These are phyloP conservation scores for Rhexocercosporidium sp. DNA, from an alignment of 2,329 filamentous ascomycete genomes.

Conservation along the genomic window DNA sequence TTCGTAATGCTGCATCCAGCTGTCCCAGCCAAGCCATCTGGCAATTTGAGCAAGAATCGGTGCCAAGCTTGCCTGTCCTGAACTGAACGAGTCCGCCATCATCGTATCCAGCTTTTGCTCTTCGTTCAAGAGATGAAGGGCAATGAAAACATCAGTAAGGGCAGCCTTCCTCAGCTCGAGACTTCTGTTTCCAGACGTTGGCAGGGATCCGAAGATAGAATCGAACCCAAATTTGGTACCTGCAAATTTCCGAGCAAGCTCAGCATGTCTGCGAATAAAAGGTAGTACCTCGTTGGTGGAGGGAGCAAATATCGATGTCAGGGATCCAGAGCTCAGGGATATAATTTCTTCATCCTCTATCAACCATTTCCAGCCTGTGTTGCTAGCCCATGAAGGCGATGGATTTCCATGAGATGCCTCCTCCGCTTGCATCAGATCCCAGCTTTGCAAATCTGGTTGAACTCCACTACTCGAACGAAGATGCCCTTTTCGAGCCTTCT, in stretches of 20 bases:
- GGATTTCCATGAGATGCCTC: conserved; percentile 44
- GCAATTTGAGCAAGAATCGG: conserved; percentile 81
- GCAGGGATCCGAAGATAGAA: conserved; percentile 66
- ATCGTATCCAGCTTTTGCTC: conserved; percentile 81
- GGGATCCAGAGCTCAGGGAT: conserved; percentile 34
- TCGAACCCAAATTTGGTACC: conserved; percentile 61
- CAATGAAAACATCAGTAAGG: conserved; percentile 72
- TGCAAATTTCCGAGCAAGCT: conserved; percentile 69
- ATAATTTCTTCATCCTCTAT: conserved; percentile 54
- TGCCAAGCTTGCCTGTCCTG: conserved; percentile 59
- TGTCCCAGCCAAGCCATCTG: conserved; percentile 77
- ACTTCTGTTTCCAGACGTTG: conserved; percentile 59
- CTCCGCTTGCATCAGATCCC: conserved; percentile 52
- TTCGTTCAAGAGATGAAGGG: conserved; percentile 85
- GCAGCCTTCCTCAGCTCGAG: conserved; percentile 63
- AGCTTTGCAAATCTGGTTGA: conserved; percentile 46
- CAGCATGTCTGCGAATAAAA: conserved; percentile 59
- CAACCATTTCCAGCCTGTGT: conserved; percentile 73
- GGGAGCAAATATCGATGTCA: conserved; percentile 22
- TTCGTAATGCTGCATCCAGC: conserved; percentile 66
- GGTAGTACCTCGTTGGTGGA: conserved; percentile 54
- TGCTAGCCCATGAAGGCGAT: conserved; percentile 63
- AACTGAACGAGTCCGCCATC: conserved; percentile 52
- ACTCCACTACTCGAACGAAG: conserved; percentile 56
- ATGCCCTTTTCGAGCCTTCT: conserved; percentile 47